Evolutionary conservation across 2,329 filamentous ascomycete genomes (phyloP), one percentile per base, ranked within the genome.

Genomic region (Paecilomyces sp.): DNA sequence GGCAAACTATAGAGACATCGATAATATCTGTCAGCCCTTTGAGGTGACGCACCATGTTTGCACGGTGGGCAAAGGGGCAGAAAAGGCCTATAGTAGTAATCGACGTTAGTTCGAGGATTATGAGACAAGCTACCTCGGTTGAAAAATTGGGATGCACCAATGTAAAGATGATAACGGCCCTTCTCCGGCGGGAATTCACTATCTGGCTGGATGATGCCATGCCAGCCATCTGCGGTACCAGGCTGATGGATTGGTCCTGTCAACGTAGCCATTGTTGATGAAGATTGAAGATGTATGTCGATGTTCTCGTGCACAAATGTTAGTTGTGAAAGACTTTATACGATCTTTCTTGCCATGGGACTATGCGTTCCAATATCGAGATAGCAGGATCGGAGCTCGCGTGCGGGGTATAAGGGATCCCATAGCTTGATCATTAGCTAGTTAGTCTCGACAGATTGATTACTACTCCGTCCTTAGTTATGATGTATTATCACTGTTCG

Each of bases 31-130:
- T 75, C 2, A 88, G 77, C 34, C 82, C 81, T 66, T 86, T 85
- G 55, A 88, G 74, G 55, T 85, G 77, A 4, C 84, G 78, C 8
- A 84, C 76, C 11, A 88, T 72, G 64, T 85, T 85, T 15, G 72
- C 81, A 11, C 85, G 80, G 66, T 88, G 85, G 1, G 85, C 85
- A 64, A 87, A 88, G 2, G 85, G 85, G 65, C 85, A 88, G 74
- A 88, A 88, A 30, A 87, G 78, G 22, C 84, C 82, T 79, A 66
- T 18, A 15, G 13, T 9, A 47, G 7, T 3, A 47, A 18, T 6
- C 1, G 15, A 18, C 5, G 8, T 47, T 18, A 22, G 15, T n/a
- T 47, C 41, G 2, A 1, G n/a, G 5, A 18, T 3, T 18, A 9
- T 15, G 5, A 18, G n/a, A 9, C n/a, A 28, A 50, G 47, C 36